Evolutionary conservation across 139 green algal species (phyloP).

Genomic region (Monoraphidium neglectum): DNA sequence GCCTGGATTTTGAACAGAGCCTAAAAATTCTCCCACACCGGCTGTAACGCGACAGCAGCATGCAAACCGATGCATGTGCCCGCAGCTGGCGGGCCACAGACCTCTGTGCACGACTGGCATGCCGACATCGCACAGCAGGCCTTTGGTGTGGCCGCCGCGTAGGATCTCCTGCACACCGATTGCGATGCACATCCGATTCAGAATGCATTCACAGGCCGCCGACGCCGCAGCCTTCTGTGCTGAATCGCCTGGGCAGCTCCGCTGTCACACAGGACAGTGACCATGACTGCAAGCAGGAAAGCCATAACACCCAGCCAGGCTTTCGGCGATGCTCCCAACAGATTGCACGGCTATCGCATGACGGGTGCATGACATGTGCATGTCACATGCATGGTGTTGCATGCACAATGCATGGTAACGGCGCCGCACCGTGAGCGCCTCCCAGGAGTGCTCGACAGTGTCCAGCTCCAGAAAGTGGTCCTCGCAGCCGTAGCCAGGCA

Average conservation of each 20-base stretch:
- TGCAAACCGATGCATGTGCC: not conserved
- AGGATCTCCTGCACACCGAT: constrained; percentile 72
- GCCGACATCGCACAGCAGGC: constrained; percentile 91
- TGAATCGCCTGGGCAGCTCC: no score
- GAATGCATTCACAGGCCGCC: no score
- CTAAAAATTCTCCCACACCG: not conserved
- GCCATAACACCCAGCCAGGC: no score
- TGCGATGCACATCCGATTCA: no score
- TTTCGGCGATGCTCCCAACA: no score
- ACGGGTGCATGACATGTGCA: not conserved
- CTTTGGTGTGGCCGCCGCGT: constrained; percentile 59
- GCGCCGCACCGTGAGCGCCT: constrained; percentile 64
- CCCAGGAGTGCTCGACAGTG: constrained; percentile 91
- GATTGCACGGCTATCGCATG: no score
- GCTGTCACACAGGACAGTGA: no score
- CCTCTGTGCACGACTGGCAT: constrained; percentile 91
- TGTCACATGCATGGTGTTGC: not conserved
- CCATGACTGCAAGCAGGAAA: no score
- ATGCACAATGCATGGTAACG: not conserved
- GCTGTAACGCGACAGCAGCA: not conserved
- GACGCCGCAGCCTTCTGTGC: no score
- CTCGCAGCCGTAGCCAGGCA: constrained; percentile 98
- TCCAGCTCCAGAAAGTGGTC: constrained; percentile 97
- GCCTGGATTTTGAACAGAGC: not conserved
- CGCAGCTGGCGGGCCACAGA: not conserved